Base-by-base conservation (phyloP, 2,329 filamentous ascomycete species). In the Alternaria triticimaculans region DNA sequence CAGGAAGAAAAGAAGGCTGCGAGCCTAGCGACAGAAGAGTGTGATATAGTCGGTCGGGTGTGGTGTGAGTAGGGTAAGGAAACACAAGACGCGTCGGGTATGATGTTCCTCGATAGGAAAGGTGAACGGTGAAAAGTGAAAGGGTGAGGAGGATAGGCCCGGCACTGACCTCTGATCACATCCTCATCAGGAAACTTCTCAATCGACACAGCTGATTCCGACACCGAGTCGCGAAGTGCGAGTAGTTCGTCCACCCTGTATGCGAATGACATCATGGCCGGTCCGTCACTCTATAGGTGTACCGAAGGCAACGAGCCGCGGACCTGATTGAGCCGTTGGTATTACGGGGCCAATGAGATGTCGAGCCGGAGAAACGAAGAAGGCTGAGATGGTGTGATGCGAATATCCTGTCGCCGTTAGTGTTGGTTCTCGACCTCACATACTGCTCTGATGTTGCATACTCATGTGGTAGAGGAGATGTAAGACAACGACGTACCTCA, bases 171-270 rank as follows among this genome's bases (percentile, higher is more conserved):
- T 76, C 80, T 81, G 70, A 82, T 80, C 18, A 76, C 78, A 58
- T 82, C 79, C 67, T 81, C 80, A 58, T 81, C 76, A 15, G 75
- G 74, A 58, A 82, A 82, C 64, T 76, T 80, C 53, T 82, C 80
- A 25, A 82, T 72, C 14, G 80, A 82, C 26, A 82, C 79, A 11
- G 80, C 77, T 28, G 80, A 81, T 66, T 81, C 80, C 9, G 80
- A 80, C 3, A 80, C 78, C 2, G 80, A 81, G 61, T 79, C 78
- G 48, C 80, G 72, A 37, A 82, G 71, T 48, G 80, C 80, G 37
- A 82, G 75, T 10, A 82, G 71, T 68, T 82, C 79, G 59, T 81
- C 80, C 10, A 80, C 78, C 59, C 78, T 81, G 70, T 81, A 82
- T 64, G 76, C 74, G 45, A 74, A 64, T 55, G 77, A 76, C 77